Conservation (phyloP, 2,329 filamentous ascomycete genomes). For the Boeremia exigua region DNA sequence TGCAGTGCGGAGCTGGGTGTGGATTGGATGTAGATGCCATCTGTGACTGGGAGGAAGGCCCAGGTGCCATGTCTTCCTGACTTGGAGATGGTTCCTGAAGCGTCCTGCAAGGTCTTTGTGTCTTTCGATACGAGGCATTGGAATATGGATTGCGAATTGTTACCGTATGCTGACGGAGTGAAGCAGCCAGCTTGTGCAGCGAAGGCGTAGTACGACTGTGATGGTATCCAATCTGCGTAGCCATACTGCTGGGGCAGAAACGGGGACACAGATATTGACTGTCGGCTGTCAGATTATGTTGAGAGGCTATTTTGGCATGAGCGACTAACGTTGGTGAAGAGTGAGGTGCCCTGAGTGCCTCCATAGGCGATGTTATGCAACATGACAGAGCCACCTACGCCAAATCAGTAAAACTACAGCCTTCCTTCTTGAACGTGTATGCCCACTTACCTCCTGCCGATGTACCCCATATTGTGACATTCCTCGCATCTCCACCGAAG, state of each 20-base stretch:
- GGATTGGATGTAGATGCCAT: constrained; percentile 49
- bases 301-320: not conserved
- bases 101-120: constrained; percentile 47
- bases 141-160: constrained; percentile 45
- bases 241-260: constrained; percentile 63
- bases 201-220: constrained; percentile 56
- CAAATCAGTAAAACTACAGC: not conserved
- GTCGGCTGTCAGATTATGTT: constrained; percentile 7
- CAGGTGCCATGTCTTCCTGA: constrained; percentile 50
- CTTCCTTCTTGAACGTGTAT: constrained; percentile 13
- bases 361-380: constrained; percentile 46
- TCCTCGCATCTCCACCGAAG: constrained; percentile 58
- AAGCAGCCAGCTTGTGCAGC: constrained; percentile 41
- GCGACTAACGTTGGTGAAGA: constrained; percentile 31
- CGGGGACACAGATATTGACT: constrained; percentile 52
- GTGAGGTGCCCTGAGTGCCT: constrained; percentile 37
- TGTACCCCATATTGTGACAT: constrained; percentile 46
- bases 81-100: constrained; percentile 41
- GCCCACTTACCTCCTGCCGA: constrained; percentile 36
- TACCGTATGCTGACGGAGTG: constrained; percentile 8
- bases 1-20: constrained; percentile 49
- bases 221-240: constrained; percentile 55
- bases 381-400: constrained; percentile 38
- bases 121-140: constrained; percentile 51
- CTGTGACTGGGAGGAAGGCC: constrained; percentile 54